Evolutionary conservation across 495 filamentous ascomycete genomes (phyloP).

Genomic region (Glarea lozoyensis): DNA sequence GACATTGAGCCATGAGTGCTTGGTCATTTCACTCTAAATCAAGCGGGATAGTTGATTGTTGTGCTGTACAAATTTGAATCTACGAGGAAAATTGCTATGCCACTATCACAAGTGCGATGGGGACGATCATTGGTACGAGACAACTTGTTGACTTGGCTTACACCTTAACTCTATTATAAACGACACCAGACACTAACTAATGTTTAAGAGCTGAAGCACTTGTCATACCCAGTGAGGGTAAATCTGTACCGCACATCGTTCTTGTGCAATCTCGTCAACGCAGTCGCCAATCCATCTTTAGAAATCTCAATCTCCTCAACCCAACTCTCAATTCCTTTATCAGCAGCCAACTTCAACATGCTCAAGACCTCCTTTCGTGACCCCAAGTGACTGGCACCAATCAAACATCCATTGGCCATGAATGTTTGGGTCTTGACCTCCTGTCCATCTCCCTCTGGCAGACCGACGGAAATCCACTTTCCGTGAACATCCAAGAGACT

Average conservation of each 20-base stretch:
- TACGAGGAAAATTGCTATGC: too few species aligned
- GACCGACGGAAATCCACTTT: constrained; percentile 70
- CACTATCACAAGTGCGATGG: too few species aligned
- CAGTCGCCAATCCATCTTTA: constrained; percentile 57
- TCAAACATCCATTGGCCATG: constrained; percentile 65
- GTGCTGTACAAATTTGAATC: too few species aligned
- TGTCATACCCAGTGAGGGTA: constrained; percentile 36
- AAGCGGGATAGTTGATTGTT: too few species aligned
- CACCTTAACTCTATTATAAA: too few species aligned
- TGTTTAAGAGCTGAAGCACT: constrained; percentile 23
- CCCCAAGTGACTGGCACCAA: constrained; percentile 76
- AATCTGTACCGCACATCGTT: constrained; percentile 56
- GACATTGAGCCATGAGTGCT: too few species aligned
- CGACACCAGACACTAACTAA: too few species aligned
- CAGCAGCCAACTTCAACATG: constrained; percentile 76
- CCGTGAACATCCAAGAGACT: constrained; percentile 76
- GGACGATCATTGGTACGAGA: too few species aligned
- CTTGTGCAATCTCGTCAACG: constrained; percentile 57
- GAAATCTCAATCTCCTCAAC: constrained; percentile 70
- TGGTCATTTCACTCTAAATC: too few species aligned
- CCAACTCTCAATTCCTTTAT: constrained; percentile 75
- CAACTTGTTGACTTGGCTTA: too few species aligned
- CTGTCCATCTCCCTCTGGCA: constrained; percentile 74
- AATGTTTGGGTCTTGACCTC: constrained; percentile 70
- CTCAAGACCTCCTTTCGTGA: constrained; percentile 69